Evolutionary conservation across 2,329 filamentous ascomycete genomes (phyloP).

Genomic region (Trichophyton schoenleinii): DNA sequence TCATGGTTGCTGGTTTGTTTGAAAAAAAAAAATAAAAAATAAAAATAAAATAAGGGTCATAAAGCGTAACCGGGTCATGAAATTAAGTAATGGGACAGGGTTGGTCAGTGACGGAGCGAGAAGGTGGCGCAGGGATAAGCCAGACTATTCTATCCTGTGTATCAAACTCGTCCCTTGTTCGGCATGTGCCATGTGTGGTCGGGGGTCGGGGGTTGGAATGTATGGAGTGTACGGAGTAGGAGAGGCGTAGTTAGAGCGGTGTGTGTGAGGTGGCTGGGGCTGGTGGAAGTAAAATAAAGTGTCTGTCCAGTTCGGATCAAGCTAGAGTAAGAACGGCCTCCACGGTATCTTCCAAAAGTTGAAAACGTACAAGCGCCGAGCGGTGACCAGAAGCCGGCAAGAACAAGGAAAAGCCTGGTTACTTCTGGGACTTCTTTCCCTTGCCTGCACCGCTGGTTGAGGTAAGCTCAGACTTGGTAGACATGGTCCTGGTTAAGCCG

Average conservation of each 20-base stretch:
- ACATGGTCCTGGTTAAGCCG: slow-evolving; percentile 69
- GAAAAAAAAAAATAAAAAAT: background rate
- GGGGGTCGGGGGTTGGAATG: background rate
- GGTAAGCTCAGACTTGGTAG: slow-evolving; percentile 43
- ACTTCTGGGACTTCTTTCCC: slow-evolving; percentile 36
- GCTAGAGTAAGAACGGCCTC: background rate
- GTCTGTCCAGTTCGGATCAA: background rate
- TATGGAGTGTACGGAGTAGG: too few species aligned
- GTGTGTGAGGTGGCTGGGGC: background rate
- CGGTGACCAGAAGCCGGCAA: background rate
- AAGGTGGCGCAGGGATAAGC: background rate
- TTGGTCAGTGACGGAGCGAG: background rate
- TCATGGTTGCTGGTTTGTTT: background rate
- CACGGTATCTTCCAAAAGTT: background rate
- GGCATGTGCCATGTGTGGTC: background rate
- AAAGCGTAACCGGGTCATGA: slow-evolving; percentile 6
- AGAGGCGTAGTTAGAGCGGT: background rate
- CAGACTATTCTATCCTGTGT: background rate
- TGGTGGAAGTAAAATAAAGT: background rate
- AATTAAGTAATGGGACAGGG: background rate
- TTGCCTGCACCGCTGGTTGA: slow-evolving; percentile 34
- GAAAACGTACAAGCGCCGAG: background rate
- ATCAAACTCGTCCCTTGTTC: background rate
- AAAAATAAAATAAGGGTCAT: background rate
- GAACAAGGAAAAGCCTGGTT: slow-evolving; percentile 8